A percentile compares a stretch with the other conserved stretches of the same genome.
Conservation (phyloP, 208 protist species). For the Balamuthia mandrillaris region DNA sequence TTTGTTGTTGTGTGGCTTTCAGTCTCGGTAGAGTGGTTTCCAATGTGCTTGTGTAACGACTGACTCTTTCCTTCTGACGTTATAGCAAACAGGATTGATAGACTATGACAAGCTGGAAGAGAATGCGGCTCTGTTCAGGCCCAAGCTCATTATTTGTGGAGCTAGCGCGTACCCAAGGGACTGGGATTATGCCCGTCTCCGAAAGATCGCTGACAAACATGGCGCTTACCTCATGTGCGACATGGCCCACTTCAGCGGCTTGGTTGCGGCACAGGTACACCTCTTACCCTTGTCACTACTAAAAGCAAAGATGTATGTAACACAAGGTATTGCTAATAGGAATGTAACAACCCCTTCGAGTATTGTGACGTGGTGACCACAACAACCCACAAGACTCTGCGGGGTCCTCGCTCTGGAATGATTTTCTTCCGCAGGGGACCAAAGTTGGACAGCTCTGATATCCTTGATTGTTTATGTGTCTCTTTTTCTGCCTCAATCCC, state of each 20-base stretch:
- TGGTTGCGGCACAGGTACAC: conserved; percentile 80
- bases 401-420: conserved; percentile 95
- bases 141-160: conserved; percentile 78
- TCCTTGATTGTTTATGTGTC: neutral
- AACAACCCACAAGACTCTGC: conserved; percentile 99
- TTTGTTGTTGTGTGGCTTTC: too few relatives aligned
- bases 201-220: conserved; percentile 78
- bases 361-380: conserved; percentile 98
- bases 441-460: conserved; percentile 4
- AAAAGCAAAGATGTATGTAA: too few relatives aligned
- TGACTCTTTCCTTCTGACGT: neutral
- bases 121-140: conserved; percentile 85
- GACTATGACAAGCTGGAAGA: conserved; percentile 92
- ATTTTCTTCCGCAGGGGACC: conserved; percentile 94
- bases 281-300: too few relatives aligned
- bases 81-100: conserved; percentile 81
- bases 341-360: conserved; percentile 86
- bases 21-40: too few relatives aligned
- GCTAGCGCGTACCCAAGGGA: conserved; percentile 95
- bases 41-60: too few relatives aligned
- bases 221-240: conserved; percentile 92
- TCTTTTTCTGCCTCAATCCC: too few relatives aligned
- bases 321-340: too few relatives aligned
- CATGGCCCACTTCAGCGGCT: conserved; percentile 96
- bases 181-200: conserved; percentile 90